Conservation (phyloP, 176 grass and related monocot genomes). For the Poa pratensis region DNA sequence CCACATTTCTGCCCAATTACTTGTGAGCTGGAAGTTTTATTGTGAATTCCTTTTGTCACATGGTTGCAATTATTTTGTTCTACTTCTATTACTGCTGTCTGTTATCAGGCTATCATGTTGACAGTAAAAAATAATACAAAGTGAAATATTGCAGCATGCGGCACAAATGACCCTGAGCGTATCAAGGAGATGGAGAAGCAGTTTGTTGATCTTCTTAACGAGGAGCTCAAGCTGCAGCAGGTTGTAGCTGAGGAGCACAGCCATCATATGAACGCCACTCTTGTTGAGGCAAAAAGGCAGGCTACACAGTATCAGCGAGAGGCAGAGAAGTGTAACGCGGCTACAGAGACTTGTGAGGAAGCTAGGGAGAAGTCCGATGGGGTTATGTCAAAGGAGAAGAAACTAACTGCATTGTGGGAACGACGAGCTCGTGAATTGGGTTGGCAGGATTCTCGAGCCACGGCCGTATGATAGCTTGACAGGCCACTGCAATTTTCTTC, state of each 20-base stretch:
- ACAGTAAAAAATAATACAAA: not conserved
- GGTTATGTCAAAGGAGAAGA: slow-evolving; percentile 76
- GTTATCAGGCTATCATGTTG: slow-evolving; percentile 34
- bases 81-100: not conserved
- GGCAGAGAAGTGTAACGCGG: slow-evolving; percentile 87
- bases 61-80: slow-evolving; percentile 12
- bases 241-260: slow-evolving; percentile 79
- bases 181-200: slow-evolving; percentile 88
- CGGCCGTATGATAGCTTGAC: slow-evolving; percentile 35
- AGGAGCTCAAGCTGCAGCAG: slow-evolving; percentile 93
- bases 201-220: slow-evolving; percentile 80
- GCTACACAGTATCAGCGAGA: slow-evolving; percentile 89
- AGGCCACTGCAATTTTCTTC: slow-evolving; percentile 1
- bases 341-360: slow-evolving; percentile 92
- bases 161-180: slow-evolving; percentile 81
- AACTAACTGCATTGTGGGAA: slow-evolving; percentile 79
- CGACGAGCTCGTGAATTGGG: slow-evolving; percentile 72
- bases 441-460: slow-evolving; percentile 59
- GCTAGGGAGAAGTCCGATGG: slow-evolving; percentile 70
- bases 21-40: not conserved
- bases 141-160: slow-evolving; percentile 65
- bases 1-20: slow-evolving; percentile 11
- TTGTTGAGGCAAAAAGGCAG: slow-evolving; percentile 79
- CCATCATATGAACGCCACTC: slow-evolving; percentile 81
- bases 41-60: not conserved